Conservation (phyloP, 805 yeast genomes). For the Candida ascalaphidarum region DNA sequence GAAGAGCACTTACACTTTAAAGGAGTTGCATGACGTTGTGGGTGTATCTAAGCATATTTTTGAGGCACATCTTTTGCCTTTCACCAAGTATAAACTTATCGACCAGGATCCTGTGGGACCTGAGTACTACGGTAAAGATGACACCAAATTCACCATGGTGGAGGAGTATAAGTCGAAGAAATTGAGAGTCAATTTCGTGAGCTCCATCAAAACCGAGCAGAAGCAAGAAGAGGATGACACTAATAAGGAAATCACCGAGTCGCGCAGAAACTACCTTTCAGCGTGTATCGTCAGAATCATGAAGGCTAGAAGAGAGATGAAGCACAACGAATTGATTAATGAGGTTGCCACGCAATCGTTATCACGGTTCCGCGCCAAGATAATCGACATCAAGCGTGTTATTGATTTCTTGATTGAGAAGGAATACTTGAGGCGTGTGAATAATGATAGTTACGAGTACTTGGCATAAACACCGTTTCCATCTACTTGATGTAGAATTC, state of each 20-base stretch:
- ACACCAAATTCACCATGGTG: slow-evolving; percentile 61
- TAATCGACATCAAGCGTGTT: slow-evolving; percentile 79
- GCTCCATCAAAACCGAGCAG: slow-evolving; percentile 50
- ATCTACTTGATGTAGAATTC: too few relatives aligned
- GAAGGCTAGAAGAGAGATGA: slow-evolving; percentile 81
- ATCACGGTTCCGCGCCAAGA: slow-evolving; percentile 75
- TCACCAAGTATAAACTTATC: slow-evolving; percentile 70
- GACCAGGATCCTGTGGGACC: slow-evolving; percentile 56
- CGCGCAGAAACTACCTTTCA: slow-evolving; percentile 75
- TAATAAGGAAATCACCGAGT: slow-evolving; percentile 75
- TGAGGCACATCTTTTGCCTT: slow-evolving; percentile 70
- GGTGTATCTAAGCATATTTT: slow-evolving; percentile 58
- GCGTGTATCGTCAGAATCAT: slow-evolving; percentile 94
- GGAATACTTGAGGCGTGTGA: slow-evolving; percentile 74
- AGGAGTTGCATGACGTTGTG: slow-evolving; percentile 57
- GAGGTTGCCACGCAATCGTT: slow-evolving; percentile 85
- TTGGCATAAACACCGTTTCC: slow-evolving; percentile 55
- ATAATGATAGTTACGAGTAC: slow-evolving; percentile 69
- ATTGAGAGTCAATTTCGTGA: slow-evolving; percentile 71
- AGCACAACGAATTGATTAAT: slow-evolving; percentile 73
- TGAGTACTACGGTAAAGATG: slow-evolving; percentile 34
- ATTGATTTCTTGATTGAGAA: slow-evolving; percentile 79
- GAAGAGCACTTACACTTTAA: slow-evolving; percentile 47
- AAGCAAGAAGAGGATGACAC: slow-evolving; percentile 67
- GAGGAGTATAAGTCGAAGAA: slow-evolving; percentile 80